Evolutionary conservation across 2,329 filamentous ascomycete species (phyloP).

Genomic region (Sphaerulina vaccinii): DNA sequence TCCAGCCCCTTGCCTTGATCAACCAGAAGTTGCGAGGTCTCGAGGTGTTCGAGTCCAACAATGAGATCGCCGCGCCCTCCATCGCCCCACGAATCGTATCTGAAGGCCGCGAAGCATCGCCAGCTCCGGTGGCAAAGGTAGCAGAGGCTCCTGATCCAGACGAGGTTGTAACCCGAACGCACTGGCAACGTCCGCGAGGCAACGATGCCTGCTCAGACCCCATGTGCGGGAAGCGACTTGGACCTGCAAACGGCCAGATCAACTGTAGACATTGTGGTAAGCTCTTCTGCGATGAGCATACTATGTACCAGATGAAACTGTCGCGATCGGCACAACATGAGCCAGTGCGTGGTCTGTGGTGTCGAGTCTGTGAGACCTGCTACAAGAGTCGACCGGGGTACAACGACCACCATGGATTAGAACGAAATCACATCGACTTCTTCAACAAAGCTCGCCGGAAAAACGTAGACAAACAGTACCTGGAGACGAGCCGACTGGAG

Average conservation of each 20-base stretch:
- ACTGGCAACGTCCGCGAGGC: conserved; percentile 79
- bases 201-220: conserved; percentile 86
- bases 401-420: conserved; percentile 67
- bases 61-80: conserved; percentile 49
- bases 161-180: conserved; percentile 78
- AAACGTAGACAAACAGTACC: conserved; percentile 76
- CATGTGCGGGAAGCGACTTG: conserved; percentile 75
- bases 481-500: conserved; percentile 87
- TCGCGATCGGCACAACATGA: conserved; percentile 87
- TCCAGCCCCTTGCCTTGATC: conserved; percentile 84
- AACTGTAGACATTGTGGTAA: conserved; percentile 93
- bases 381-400: conserved; percentile 96
- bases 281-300: conserved; percentile 95
- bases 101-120: conserved; percentile 30
- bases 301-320: conserved; percentile 99
- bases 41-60: conserved; percentile 92
- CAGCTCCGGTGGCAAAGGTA: conserved; percentile 30
- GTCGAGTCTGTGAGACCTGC: conserved; percentile 95
- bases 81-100: conserved; percentile 25
- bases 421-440: conserved; percentile 67
- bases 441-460: conserved; percentile 73
- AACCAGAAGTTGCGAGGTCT: conserved; percentile 92
- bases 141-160: conserved; percentile 67
- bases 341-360: conserved; percentile 87
- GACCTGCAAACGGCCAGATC: conserved; percentile 75